A percentile compares a stretch with the other conserved stretches of the same genome.
phyloP scores from a whole-genome alignment of 2,329 filamentous ascomycete species.

The Aspergillus carbonarius region DNA sequence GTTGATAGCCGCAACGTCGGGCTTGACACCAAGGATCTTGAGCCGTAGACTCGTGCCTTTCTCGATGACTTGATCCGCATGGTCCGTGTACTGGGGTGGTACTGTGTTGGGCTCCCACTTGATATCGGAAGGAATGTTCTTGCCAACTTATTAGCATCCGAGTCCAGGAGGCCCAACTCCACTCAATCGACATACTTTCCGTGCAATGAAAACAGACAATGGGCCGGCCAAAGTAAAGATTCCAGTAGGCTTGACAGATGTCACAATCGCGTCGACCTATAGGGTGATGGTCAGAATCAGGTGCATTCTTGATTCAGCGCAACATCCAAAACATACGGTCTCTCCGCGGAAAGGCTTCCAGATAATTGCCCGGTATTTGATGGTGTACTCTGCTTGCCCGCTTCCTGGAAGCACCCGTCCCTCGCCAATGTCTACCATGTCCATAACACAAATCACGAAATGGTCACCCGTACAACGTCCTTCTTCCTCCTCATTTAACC shows the following conservation, averaged over 20 bases:
- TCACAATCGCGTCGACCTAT: slow-evolving; percentile 91
- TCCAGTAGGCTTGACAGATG: slow-evolving; percentile 81
- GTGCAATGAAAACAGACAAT: slow-evolving; percentile 53
- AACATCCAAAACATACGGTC: slow-evolving; percentile 65
- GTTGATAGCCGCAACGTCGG: slow-evolving; percentile 92
- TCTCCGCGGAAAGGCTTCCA: slow-evolving; percentile 98
- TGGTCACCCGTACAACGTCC: slow-evolving; percentile 93
- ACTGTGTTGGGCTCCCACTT: slow-evolving; percentile 95
- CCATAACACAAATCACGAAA: slow-evolving; percentile 98
- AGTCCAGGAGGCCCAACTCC: background rate
- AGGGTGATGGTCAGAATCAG: slow-evolving; percentile 28
- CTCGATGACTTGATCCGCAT: slow-evolving; percentile 90
- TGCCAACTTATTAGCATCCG: slow-evolving; percentile 15
- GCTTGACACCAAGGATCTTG: slow-evolving; percentile 90
- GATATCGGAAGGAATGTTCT: slow-evolving; percentile 78
- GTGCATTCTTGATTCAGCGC: background rate
- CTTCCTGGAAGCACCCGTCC: slow-evolving; percentile 89
- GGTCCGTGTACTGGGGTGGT: slow-evolving; percentile 94
- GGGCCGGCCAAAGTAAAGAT: slow-evolving; percentile 64
- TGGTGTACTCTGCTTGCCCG: slow-evolving; percentile 89
- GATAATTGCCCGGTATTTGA: slow-evolving; percentile 91
- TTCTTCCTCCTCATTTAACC: slow-evolving; percentile 89
- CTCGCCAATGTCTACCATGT: slow-evolving; percentile 91
- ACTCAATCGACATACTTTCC: slow-evolving; percentile 62
- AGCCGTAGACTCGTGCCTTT: slow-evolving; percentile 89